Conservation (phyloP, 176 grass and related monocot species). For the Secale cereale region DNA sequence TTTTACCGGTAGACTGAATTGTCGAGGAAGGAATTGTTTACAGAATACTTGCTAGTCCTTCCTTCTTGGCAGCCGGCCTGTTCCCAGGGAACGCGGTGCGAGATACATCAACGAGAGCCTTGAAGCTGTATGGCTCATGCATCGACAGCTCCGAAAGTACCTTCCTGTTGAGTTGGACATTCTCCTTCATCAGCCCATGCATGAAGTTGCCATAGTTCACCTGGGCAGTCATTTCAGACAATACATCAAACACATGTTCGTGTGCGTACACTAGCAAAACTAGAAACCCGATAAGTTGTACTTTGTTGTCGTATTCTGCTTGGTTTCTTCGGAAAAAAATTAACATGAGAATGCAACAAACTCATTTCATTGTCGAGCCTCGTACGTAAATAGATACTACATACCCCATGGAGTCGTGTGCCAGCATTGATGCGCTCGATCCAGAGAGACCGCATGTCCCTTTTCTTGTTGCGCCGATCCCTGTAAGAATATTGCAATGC, state of each 20-base stretch:
- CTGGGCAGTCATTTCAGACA: constrained; percentile 23
- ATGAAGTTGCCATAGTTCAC: constrained; percentile 98
- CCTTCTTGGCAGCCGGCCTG: constrained; percentile 46
- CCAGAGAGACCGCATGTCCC: constrained; percentile 94
- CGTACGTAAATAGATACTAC: neutral
- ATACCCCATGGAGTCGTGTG: constrained; percentile 81
- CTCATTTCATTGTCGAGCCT: neutral
- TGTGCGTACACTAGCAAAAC: neutral
- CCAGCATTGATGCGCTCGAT: constrained; percentile 94
- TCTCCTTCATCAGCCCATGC: constrained; percentile 92
- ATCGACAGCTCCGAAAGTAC: constrained; percentile 85
- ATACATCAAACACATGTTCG: neutral
- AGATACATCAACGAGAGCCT: constrained; percentile 78
- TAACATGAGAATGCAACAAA: neutral
- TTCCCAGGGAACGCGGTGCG: constrained; percentile 80
- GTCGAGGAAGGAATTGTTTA: constrained; percentile 9
- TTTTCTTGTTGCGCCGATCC: constrained; percentile 90
- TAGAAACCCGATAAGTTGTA: neutral
- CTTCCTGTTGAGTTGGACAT: constrained; percentile 93
- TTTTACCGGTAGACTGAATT: neutral
- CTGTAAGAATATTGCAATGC: constrained; percentile 84
- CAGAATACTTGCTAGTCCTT: constrained; percentile 54
- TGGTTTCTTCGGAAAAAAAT: neutral
- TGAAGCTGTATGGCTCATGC: constrained; percentile 96
- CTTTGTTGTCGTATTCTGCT: neutral